These are phyloP conservation scores for Stagonosporopsis rhizophila DNA, from an alignment of 2,329 filamentous ascomycete genomes.

Conservation along the genomic window DNA sequence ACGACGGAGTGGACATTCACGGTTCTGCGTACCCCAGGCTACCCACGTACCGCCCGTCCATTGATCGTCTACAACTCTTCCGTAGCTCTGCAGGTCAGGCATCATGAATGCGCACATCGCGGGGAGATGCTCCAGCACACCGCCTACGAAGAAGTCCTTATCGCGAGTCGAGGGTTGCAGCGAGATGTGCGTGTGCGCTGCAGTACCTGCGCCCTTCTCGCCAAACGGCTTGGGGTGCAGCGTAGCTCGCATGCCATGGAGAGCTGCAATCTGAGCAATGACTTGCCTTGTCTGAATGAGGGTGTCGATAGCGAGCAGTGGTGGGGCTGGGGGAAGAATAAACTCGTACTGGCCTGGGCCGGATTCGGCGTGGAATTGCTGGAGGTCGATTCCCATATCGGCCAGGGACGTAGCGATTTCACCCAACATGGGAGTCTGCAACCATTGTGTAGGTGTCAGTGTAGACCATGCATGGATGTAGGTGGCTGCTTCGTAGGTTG, in stretches of 20 bases:
- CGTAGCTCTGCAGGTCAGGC: conserved; percentile 71
- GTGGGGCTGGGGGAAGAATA: conserved; percentile 67
- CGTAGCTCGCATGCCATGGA: conserved; percentile 70
- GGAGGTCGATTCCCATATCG: conserved; percentile 68
- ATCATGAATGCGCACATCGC: conserved; percentile 74
- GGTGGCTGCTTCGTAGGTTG: conserved; percentile 56
- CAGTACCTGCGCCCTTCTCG: conserved; percentile 63
- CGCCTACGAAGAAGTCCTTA: conserved; percentile 72
- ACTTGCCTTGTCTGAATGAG: conserved; percentile 75
- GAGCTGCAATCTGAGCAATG: conserved; percentile 68
- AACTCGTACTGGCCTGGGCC: conserved; percentile 80
- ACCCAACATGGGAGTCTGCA: conserved; percentile 66
- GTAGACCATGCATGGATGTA: conserved; percentile 75
- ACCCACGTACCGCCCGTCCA: conserved; percentile 84
- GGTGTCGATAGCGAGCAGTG: conserved; percentile 73
- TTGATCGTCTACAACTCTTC: conserved; percentile 68
- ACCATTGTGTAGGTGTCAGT: conserved; percentile 67
- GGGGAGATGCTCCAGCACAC: conserved; percentile 70
- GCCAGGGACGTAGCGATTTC: conserved; percentile 69
- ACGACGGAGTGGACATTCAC: conserved; percentile 75
- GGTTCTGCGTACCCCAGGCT: conserved; percentile 82
- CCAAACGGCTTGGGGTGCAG: conserved; percentile 74
- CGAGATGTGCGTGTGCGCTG: conserved; percentile 74
- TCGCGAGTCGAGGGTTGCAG: conserved; percentile 63
- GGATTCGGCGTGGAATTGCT: conserved; percentile 78